Percentiles rank a stretch among this genome's conserved stretches.
Conservation (phyloP, 2,329 filamentous ascomycete genomes). For the Rutstroemia sp. region DNA sequence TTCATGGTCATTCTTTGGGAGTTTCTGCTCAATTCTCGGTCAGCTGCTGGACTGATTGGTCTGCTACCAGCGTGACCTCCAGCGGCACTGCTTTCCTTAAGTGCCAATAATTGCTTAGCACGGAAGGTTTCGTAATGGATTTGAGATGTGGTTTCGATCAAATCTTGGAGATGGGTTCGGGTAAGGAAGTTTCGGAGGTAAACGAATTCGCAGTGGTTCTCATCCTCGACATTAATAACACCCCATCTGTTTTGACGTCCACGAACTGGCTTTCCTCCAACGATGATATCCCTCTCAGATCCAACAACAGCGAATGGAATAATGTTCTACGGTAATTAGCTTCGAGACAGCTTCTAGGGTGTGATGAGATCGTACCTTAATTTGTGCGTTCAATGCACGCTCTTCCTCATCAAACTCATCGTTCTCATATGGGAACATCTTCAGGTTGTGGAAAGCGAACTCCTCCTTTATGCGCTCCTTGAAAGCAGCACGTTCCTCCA, state of each 20-base stretch:
- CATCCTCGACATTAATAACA: constrained; percentile 98
- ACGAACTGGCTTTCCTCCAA: constrained; percentile 94
- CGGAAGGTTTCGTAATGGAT: constrained; percentile 99
- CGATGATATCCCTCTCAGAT: constrained; percentile 95
- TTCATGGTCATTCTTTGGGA: constrained; percentile 99
- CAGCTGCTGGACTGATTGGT: constrained; percentile 91
- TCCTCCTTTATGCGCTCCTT: constrained; percentile 99
- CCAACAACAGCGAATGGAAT: constrained; percentile 97
- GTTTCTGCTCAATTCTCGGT: constrained; percentile 92
- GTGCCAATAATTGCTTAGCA: constrained; percentile 92
- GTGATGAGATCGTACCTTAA: constrained; percentile 64
- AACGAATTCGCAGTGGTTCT: constrained; percentile 99
- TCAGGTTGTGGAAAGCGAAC: constrained; percentile 98
- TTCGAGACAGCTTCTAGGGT: not conserved
- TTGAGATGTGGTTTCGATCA: constrained; percentile 98
- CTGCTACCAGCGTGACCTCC: constrained; percentile 63
- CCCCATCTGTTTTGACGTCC: constrained; percentile 99
- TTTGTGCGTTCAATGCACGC: constrained; percentile 84
- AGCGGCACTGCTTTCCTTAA: constrained; percentile 95
- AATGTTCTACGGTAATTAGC: constrained; percentile 58
- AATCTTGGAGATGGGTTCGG: constrained; percentile 94
- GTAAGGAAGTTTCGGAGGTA: constrained; percentile 98
- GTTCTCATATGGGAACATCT: constrained; percentile 99
- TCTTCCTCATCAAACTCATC: constrained; percentile 98
- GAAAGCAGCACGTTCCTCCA: constrained; percentile 93